A percentile compares a stretch with the other conserved stretches of the same genome.
These are phyloP conservation scores for Entophlyctis helioformis DNA, from an alignment of 192 early-diverging fungal species.

Conservation along the genomic window DNA sequence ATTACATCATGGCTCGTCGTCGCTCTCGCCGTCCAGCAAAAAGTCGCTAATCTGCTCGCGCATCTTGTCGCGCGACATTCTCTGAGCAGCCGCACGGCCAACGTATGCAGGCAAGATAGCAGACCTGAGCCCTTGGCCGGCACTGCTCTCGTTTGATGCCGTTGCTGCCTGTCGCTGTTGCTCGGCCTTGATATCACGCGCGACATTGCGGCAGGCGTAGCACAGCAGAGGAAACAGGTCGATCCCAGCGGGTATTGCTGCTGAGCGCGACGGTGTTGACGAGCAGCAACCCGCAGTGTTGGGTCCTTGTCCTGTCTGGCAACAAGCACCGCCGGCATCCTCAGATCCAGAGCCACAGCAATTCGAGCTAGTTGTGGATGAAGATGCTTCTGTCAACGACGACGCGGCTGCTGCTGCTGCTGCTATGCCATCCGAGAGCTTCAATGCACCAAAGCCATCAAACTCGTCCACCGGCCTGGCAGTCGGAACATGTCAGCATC, in stretches of 20 bases:
- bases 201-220: constrained; percentile 19
- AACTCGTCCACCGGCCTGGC: too few relatives aligned
- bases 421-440: background rate
- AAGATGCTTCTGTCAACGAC: background rate
- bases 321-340: background rate
- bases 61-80: too few relatives aligned
- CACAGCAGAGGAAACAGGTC: constrained; percentile 8
- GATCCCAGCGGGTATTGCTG: background rate
- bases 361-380: background rate
- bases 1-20: too few relatives aligned
- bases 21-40: too few relatives aligned
- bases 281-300: background rate
- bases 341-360: background rate
- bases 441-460: background rate
- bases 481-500: background rate
- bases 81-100: too few relatives aligned
- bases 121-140: too few relatives aligned
- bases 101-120: too few relatives aligned
- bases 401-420: constrained; percentile 1
- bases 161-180: too few relatives aligned
- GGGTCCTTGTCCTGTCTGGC: background rate
- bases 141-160: too few relatives aligned
- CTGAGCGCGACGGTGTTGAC: background rate
- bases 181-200: constrained; percentile 9
- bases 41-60: too few relatives aligned